phyloP scores from a whole-genome alignment of 1,284 basidiomycete species.

The Leccinum angustisporum region DNA sequence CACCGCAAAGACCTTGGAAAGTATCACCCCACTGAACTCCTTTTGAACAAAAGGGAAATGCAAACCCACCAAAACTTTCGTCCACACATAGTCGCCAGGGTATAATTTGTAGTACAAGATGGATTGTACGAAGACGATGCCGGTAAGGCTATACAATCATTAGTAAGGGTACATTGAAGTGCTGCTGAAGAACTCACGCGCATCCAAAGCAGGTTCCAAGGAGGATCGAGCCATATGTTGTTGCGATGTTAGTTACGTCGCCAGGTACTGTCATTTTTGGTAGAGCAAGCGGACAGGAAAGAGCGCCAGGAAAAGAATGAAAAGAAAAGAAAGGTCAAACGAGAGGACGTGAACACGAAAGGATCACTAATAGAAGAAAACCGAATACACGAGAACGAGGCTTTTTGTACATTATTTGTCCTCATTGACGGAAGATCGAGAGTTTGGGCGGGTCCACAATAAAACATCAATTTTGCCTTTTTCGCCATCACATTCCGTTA shows the following conservation, averaged over 20 bases:
- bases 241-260: conserved; percentile 34
- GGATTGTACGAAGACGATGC: conserved; percentile 46
- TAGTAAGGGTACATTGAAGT: neutral
- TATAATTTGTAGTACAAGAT: conserved; percentile 46
- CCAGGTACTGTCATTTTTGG: conserved; percentile 29
- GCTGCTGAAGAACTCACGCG: conserved; percentile 16
- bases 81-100: conserved; percentile 33
- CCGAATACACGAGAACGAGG: neutral
- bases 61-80: conserved; percentile 41
- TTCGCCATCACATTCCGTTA: conserved; percentile 21
- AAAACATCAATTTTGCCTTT: conserved; percentile 12
- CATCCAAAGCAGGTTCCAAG: conserved; percentile 32
- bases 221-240: conserved; percentile 32
- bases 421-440: conserved; percentile 31
- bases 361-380: conserved; percentile 21
- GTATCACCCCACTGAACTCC: conserved; percentile 10
- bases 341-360: conserved; percentile 31
- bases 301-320: neutral
- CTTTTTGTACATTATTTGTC: conserved; percentile 36
- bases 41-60: conserved; percentile 6
- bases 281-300: neutral
- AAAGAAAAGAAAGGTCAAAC: conserved; percentile 10
- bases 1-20: conserved; percentile 28
- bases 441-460: conserved; percentile 11
- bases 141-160: conserved; percentile 41